Percentiles rank a stretch among this genome's conserved stretches.
Evolutionary conservation across 345 rosid genomes (phyloP).

Genomic region (Nephelium lappaceum): DNA sequence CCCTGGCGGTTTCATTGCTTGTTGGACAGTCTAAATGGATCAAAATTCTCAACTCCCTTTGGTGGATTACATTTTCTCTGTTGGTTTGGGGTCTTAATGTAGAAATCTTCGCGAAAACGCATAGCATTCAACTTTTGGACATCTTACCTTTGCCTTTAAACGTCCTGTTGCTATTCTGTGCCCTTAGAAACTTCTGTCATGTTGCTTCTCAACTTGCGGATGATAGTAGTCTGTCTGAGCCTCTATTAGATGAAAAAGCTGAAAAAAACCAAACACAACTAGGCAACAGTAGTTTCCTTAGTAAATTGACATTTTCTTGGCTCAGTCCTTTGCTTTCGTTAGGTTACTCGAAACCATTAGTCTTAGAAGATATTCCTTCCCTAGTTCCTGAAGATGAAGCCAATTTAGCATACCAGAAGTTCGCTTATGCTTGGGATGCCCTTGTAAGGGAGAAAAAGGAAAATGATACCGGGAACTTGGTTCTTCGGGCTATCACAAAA

Average conservation of each 20-base stretch:
- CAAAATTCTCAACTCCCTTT: conserved; percentile 40
- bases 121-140: conserved; percentile 38
- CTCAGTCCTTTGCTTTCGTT: conserved; percentile 56
- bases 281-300: conserved; percentile 49
- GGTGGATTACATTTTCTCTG: conserved; percentile 72
- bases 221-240: conserved; percentile 46
- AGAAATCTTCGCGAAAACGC: conserved; percentile 34
- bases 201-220: conserved; percentile 15
- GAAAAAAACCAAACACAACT: conserved; percentile 29
- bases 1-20: conserved; percentile 62
- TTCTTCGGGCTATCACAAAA: conserved; percentile 44
- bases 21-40: conserved; percentile 49
- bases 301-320: conserved; percentile 65
- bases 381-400: conserved; percentile 65
- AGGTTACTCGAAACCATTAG: conserved; percentile 63
- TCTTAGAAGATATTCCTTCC: conserved; percentile 59
- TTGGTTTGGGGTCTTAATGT: conserved; percentile 49
- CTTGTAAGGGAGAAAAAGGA: conserved; percentile 34
- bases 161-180: conserved; percentile 59
- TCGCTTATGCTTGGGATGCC: conserved; percentile 52
- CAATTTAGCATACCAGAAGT: conserved; percentile 49
- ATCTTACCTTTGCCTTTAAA: conserved; percentile 48
- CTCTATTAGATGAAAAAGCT: conserved; percentile 40
- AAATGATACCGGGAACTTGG: conserved; percentile 40
- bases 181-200: conserved; percentile 41